Evolutionary conservation across 257 asterid genomes (phyloP), one percentile per base, ranked within the genome.

Genomic region (Salvia miltiorrhiza): DNA sequence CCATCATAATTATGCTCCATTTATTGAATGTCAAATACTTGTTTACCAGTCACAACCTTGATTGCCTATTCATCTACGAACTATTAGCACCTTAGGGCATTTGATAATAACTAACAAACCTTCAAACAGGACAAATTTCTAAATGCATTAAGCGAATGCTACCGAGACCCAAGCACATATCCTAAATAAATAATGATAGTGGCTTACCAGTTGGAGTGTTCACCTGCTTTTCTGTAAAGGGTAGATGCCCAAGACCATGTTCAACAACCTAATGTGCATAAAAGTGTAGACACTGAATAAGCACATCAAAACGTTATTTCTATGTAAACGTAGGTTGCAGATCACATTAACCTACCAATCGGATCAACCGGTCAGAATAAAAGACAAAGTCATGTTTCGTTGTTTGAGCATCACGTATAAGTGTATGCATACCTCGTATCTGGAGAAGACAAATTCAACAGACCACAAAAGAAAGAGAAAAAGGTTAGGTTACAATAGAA

Each of bases 401-500:
- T 62, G 90, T 90, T 78, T 92, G 88, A 61, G 97, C 85, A 81
- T 94, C 99, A 47, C 99, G 98, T 75, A 94, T 89, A 67, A 94
- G 97, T 5, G 99, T 94, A 69, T 94, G 99, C 99, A 94, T 94
- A 55, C 99, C 99, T 50, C 99, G 93, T 81, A 94, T 89, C 99
- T 94, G 88, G 48, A 82, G 19, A 77, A 74, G 71, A 73, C 5
- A 78, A 74, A 73, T 23, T 9, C 78, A 63, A 32, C 72, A 56
- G 60, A 69, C 35, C 60, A 60, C 39, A 24, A 21, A 57, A 24
- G 9, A 32, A 30, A 5, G n/a, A 43, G 41, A 14, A 49, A 55
- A 64, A 33, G 20, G 39, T 55, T 9, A 56, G 50, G 21, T 35
- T 47, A 23, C 26, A 11, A 26, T 33, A 28, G 13, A 48, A 35